Base-by-base conservation (phyloP, 345 rosid species). In the Atalantia buxifolia region DNA sequence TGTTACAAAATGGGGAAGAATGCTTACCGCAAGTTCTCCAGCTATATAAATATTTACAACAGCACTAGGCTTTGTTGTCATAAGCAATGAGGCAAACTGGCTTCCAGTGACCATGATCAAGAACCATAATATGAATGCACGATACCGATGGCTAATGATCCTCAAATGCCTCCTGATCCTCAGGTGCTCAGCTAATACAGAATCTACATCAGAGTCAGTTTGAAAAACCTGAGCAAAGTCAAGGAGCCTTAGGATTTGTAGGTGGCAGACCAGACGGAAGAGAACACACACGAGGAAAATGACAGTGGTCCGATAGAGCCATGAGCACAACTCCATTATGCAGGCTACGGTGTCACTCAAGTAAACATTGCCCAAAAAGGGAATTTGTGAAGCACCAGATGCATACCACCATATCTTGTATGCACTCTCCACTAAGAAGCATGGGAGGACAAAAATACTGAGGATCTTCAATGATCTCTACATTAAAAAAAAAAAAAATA, bases 341-440 rank as follows among this genome's bases (percentile, higher is more conserved):
- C 99, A 95, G 8, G 98, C 97, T 0, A 95, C 90, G 3, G 85
- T 59, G 76, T 93, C 97, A 28, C 99, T 94, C 45, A 91, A 79
- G 88, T 87, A 72, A 33, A 89, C 94, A 27, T 90, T 91, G 38
- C 97, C 97, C 16, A 93, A 77, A 86, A 93, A 95, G 4, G 99
- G 99, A 72, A 92, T 95, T 75, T 89, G 91, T 57, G 98, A 91
- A 79, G 95, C 96, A 9, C 96, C 98, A 18, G 99, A 93, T 1
- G 97, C 94, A 69, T 95, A 93, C 99, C 98, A 93, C 99, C 99
- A 96, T 81, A 94, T 91, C 82, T 94, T 93, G 86, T 96, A 96
- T 18, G 94, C 90, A 31, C 86, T 82, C 81, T 92, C 97, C 13
- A 89, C 92, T 69, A 89, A 5, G 77, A 94, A 89, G 76, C 97